Evolutionary conservation across 164 flowering plant species (phyloP).

Genomic region (Sedum album): DNA sequence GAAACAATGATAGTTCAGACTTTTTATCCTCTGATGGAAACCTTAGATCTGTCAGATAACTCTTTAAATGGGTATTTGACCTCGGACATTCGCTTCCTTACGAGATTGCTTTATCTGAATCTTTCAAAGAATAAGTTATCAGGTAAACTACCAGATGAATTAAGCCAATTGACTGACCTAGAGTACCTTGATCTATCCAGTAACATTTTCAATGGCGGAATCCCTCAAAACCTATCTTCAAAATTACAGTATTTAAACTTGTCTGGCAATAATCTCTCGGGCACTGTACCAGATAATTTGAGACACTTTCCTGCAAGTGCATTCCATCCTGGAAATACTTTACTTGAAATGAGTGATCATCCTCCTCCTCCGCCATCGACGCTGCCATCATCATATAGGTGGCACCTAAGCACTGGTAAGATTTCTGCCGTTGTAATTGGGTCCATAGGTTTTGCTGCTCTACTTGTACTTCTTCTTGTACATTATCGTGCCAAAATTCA

Average conservation of each 20-base stretch:
- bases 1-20: constrained; percentile 41
- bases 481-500: constrained; percentile 46
- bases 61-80: constrained; percentile 52
- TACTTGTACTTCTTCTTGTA: constrained; percentile 47
- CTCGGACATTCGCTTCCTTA: constrained; percentile 55
- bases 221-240: constrained; percentile 59
- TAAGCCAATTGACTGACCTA: constrained; percentile 51
- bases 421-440: constrained; percentile 51
- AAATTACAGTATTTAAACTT: constrained; percentile 50
- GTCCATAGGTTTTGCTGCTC: constrained; percentile 36
- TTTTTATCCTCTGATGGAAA: constrained; percentile 48
- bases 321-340: constrained; percentile 66
- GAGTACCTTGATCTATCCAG: constrained; percentile 68
- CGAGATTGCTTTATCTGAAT: constrained; percentile 49
- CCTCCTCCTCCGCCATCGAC: not conserved
- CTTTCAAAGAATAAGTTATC: constrained; percentile 62
- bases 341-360: constrained; percentile 16
- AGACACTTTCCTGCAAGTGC: constrained; percentile 41
- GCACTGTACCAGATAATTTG: constrained; percentile 61
- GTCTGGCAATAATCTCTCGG: constrained; percentile 64
- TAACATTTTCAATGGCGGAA: constrained; percentile 55
- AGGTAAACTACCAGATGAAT: constrained; percentile 61
- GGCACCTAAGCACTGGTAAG: constrained; percentile 18
- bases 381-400: not conserved
- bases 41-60: constrained; percentile 77